Base-by-base conservation (phyloP, 164 flowering plant species). In the Stephania japonica region DNA sequence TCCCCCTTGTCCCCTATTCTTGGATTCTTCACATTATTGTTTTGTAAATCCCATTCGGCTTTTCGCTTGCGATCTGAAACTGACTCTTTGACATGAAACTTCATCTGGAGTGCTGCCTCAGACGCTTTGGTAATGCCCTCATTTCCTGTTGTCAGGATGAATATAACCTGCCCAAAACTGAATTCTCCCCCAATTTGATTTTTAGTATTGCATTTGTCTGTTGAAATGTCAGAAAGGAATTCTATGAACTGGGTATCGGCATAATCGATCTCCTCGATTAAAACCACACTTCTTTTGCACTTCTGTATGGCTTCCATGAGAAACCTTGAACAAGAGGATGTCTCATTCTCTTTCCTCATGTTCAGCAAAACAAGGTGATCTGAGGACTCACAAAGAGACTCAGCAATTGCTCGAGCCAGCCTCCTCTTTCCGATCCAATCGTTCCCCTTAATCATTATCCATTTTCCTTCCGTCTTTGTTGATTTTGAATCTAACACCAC, bases 341-440 rank as follows among this genome's bases (percentile, higher is more conserved):
- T 23, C 42, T 65, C 75, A 61, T 64, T 74, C 0, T 66, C 83
- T 43, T 47, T 77, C 68, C 82, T 80, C 88, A 85, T 83, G 83
- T 84, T 79, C 80, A 91, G 68, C 61, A 80, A 77, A 42, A 89
- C 72, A 16, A 88, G 77, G 47, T 70, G 67, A 59, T 85, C 85
- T 5, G 82, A 53, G 3, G 94, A 90, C 6, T 91, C 98, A 38
- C 78, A 83, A 76, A 87, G 23, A 0, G 85, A 77, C 59, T 87
- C 83, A 0, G 92, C 91, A 72, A 87, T 77, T 6, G 83, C 84
- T 16, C 32, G 77, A 1, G 93, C 97, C 72, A 90, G 38, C 71
- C 93, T 82, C 76, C 88, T 81, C 76, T 90, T 93, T 9, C 88
- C 98, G 3, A 85, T 70, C 10, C 68, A 68, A 77, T 93, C 98